phyloP scores from a whole-genome alignment of 192 early-diverging fungal species.

The Umbelopsis isabellina region DNA sequence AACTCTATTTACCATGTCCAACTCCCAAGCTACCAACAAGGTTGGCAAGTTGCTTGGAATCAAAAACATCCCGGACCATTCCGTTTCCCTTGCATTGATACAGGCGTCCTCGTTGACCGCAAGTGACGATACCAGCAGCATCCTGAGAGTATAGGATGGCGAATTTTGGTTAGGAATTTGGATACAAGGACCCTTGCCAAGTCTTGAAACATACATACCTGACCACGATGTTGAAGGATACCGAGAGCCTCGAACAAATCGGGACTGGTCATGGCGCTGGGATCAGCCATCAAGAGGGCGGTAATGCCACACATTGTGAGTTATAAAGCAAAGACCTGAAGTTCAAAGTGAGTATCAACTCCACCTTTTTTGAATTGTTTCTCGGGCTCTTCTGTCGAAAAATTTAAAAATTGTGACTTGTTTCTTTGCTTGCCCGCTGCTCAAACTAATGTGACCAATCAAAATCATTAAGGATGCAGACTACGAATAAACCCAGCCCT shows the following conservation, averaged over 20 bases:
- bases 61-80: constrained; percentile 98
- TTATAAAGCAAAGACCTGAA: constrained; percentile 18
- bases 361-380: constrained; percentile 4
- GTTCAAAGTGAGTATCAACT: constrained; percentile 5
- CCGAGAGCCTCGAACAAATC: constrained; percentile 96
- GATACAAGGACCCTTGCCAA: neutral
- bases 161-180: neutral
- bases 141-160: constrained; percentile 63
- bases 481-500: no score
- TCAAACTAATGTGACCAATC: no score
- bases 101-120: constrained; percentile 92
- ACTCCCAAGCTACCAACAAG: constrained; percentile 91
- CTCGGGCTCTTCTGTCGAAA: neutral
- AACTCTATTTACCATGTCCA: constrained; percentile 85
- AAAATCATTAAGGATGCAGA: no score
- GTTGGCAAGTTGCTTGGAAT: constrained; percentile 71
- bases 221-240: constrained; percentile 96
- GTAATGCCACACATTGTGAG: constrained; percentile 86
- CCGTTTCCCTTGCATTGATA: constrained; percentile 99
- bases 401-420: constrained; percentile 1
- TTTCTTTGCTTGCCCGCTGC: neutral
- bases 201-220: constrained; percentile 61
- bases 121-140: constrained; percentile 98
- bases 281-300: constrained; percentile 82
- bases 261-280: constrained; percentile 68